Percentiles rank a stretch among this genome's conserved stretches.
phyloP scores from a whole-genome alignment of 225 moss, liverwort and hornwort species.

The Bryum argenteum region DNA sequence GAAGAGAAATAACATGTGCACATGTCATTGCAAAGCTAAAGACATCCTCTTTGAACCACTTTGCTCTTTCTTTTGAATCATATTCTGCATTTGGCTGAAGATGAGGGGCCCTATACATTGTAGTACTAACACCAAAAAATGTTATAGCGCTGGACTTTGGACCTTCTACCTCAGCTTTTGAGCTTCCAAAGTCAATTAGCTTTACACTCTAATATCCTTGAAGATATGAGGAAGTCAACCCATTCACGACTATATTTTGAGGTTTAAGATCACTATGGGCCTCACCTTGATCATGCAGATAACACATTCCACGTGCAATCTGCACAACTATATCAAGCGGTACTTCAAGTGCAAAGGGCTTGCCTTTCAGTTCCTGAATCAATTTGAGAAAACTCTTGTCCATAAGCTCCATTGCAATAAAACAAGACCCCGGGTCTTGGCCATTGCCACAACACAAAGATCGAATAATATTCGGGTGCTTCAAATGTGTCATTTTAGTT shows the following conservation, averaged over 20 bases:
- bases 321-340: background rate
- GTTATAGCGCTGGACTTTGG: background rate
- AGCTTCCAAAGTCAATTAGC: background rate
- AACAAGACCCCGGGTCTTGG: background rate
- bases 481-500: background rate
- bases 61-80: too few species aligned
- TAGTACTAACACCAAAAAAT: background rate
- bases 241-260: background rate
- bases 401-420: background rate
- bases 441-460: background rate
- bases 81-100: background rate
- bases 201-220: background rate
- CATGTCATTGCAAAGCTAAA: too few species aligned
- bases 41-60: too few species aligned
- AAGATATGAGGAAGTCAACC: background rate
- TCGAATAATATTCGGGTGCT: background rate
- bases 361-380: background rate
- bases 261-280: background rate
- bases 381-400: background rate
- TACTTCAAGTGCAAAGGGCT: background rate
- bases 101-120: background rate
- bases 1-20: too few species aligned
- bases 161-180: background rate
- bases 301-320: background rate
- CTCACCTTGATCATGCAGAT: background rate